Percentiles rank a stretch among this genome's conserved stretches.
phyloP scores from a whole-genome alignment of 2,329 filamentous ascomycete species.

The Furcasterigmium sp. region DNA sequence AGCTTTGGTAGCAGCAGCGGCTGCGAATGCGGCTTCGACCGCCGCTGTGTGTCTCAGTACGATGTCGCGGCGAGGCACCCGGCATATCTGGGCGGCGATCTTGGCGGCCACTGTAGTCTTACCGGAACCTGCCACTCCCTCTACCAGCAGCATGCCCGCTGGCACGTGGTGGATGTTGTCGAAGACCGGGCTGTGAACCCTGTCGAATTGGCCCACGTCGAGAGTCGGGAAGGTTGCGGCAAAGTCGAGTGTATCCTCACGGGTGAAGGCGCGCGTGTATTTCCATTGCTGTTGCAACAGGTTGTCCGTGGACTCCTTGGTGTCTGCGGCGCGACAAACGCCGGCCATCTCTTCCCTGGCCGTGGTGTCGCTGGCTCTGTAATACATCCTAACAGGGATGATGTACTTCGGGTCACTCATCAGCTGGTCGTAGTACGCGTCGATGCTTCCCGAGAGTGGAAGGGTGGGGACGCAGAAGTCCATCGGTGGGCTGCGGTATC shows the following conservation, averaged over 20 bases:
- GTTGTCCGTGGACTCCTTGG: too few relatives aligned
- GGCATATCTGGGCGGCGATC: not conserved
- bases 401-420: not conserved
- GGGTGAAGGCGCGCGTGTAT: not conserved
- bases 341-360: not conserved
- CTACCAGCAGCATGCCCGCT: not conserved
- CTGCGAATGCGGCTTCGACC: not conserved
- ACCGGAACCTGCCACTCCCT: not conserved
- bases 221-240: not conserved
- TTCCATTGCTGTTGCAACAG: not conserved
- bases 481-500: not conserved
- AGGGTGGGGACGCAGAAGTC: not conserved
- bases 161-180: not conserved
- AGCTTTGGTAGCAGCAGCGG: not conserved
- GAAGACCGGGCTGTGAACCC: not conserved
- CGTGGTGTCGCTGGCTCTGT: not conserved
- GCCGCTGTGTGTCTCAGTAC: not conserved
- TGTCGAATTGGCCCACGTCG: not conserved
- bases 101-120: not conserved
- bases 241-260: not conserved
- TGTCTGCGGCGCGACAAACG: not conserved
- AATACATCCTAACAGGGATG: not conserved
- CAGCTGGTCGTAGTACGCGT: not conserved
- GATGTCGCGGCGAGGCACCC: not conserved
- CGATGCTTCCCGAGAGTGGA: not conserved